phyloP scores from a whole-genome alignment of 2,329 filamentous ascomycete genomes.

The Pestalotiopsis sp. region DNA sequence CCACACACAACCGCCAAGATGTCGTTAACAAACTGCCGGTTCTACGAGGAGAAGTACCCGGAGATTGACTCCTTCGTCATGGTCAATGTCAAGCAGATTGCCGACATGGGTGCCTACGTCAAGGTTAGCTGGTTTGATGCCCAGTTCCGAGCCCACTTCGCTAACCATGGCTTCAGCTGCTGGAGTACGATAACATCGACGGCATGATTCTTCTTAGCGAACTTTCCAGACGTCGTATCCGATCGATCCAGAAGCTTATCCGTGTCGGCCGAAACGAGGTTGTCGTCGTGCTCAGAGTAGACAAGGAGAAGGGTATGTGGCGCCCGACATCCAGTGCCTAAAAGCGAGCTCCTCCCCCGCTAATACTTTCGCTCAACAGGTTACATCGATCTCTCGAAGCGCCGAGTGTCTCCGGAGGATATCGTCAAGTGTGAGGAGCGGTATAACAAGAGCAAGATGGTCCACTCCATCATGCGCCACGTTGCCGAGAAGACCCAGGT shows the following conservation, averaged over 20 bases:
- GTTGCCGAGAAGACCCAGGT: slow-evolving; percentile 95
- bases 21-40: slow-evolving; percentile 95
- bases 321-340: neutral
- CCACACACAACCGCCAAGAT: slow-evolving; percentile 63
- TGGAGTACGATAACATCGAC: slow-evolving; percentile 99
- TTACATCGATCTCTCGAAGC: slow-evolving; percentile 98
- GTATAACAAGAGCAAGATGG: slow-evolving; percentile 99
- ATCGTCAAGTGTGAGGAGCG: slow-evolving; percentile 98
- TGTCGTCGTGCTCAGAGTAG: slow-evolving; percentile 95
- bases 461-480: slow-evolving; percentile 98
- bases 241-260: slow-evolving; percentile 98
- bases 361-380: slow-evolving; percentile 19
- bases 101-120: slow-evolving; percentile 99
- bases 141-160: neutral
- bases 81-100: slow-evolving; percentile 99
- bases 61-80: slow-evolving; percentile 99
- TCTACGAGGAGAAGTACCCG: slow-evolving; percentile 96
- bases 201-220: slow-evolving; percentile 99
- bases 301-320: slow-evolving; percentile 88
- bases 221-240: slow-evolving; percentile 95
- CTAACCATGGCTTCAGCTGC: slow-evolving; percentile 50
- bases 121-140: slow-evolving; percentile 48
- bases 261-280: slow-evolving; percentile 98
- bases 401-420: slow-evolving; percentile 95
- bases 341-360: slow-evolving; percentile 13